Evolutionary conservation across 2,329 filamentous ascomycete genomes (phyloP), one percentile per base, ranked within the genome.

Genomic region (Aureobasidium musti): DNA sequence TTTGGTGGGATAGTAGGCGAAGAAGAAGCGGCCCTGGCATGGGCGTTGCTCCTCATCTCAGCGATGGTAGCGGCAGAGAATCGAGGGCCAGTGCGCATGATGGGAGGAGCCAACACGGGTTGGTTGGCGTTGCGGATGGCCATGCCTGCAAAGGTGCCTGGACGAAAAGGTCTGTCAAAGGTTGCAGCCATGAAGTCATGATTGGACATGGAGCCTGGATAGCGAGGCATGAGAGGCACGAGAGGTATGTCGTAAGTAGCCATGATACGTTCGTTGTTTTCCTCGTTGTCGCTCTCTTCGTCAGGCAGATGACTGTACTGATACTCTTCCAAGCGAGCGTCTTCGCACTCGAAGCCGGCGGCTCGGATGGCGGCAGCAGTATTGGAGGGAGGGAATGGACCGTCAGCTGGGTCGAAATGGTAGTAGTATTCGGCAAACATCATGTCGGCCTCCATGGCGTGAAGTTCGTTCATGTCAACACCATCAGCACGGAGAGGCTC

Each of bases 361-460:
- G 49, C 49, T 47, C 23, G 43, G 3, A 53, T 35, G 1, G 53
- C 53, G 13, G 33, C 37, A 45, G 37, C 23, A 45, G 23, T 45
- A 19, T 45, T 30, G 39, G 54, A 45, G n/a, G 54, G 11, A 30
- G 54, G 54, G 37, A 59, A 59, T 21, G 54, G 26, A 45, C 39
- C 54, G 23, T 45, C 54, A 13, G 33, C 39, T 33, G 37, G 54
- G 28, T 43, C 37, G 26, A 26, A 35, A 43, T 61, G 37, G 57
- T 47, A 26, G 57, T 61, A 61, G 57, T 61, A 61, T 21, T 37
- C 19, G 43, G 57, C 57, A 19, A 61, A 61, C 41, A 49, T 49
- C 13, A 49, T 8, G 21, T 61, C 57, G 43, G 57, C 57, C 33
- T 49, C 41, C 4, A 61, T 37, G 57, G 37, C 26, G 26, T 19